These are phyloP conservation scores for Danielozyma ontarioensis DNA, from an alignment of 805 yeast genomes.

Conservation along the genomic window DNA sequence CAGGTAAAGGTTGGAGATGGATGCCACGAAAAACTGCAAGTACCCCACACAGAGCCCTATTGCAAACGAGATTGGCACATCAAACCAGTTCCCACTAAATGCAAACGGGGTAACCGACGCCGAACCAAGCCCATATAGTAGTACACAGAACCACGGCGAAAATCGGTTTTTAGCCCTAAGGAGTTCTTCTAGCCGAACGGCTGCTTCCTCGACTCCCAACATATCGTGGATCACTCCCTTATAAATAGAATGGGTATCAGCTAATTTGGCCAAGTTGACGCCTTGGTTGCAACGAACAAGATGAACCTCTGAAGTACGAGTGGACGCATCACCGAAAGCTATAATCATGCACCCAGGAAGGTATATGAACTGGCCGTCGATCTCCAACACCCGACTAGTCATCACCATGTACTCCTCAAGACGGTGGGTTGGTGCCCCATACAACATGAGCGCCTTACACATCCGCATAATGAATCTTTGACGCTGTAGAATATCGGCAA, in stretches of 20 bases:
- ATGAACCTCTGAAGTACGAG: slow-evolving; percentile 92
- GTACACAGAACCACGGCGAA: slow-evolving; percentile 71
- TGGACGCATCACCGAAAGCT: slow-evolving; percentile 89
- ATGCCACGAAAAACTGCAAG: slow-evolving; percentile 74
- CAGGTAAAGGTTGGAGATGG: slow-evolving; percentile 74
- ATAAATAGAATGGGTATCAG: slow-evolving; percentile 77
- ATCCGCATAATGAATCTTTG: slow-evolving; percentile 80
- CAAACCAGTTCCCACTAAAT: slow-evolving; percentile 80
- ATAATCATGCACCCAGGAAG: slow-evolving; percentile 94
- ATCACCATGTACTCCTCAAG: slow-evolving; percentile 87
- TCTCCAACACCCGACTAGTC: slow-evolving; percentile 89
- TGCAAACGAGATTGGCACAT: slow-evolving; percentile 76
- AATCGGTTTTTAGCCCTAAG: slow-evolving; percentile 56
- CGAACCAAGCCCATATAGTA: slow-evolving; percentile 76
- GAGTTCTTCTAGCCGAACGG: slow-evolving; percentile 62
- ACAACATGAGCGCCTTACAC: slow-evolving; percentile 87
- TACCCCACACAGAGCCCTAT: slow-evolving; percentile 81
- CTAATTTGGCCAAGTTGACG: slow-evolving; percentile 73
- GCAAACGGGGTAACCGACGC: slow-evolving; percentile 83
- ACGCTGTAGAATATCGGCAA: slow-evolving; percentile 81
- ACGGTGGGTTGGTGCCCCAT: slow-evolving; percentile 95
- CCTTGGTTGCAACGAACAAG: slow-evolving; percentile 86
- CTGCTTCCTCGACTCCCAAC: slow-evolving; percentile 84
- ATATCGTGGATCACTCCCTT: slow-evolving; percentile 88
- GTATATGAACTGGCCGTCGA: slow-evolving; percentile 88